Percentiles rank a stretch among this genome's conserved stretches.
These are phyloP conservation scores for Microthlaspi erraticum DNA, from an alignment of 345 rosid species.

Conservation along the genomic window DNA sequence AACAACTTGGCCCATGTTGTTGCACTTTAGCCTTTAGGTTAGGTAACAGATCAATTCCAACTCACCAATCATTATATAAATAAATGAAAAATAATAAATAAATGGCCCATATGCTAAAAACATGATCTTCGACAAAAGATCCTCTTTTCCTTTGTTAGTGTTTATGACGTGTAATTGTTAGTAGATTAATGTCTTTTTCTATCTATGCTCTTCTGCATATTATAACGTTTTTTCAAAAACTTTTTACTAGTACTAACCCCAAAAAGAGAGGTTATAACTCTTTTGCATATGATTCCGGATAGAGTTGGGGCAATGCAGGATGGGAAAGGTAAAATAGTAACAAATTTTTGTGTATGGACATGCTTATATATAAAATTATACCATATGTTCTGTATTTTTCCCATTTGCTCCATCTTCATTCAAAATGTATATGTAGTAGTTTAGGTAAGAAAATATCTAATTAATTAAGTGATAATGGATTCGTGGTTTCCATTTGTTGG, in stretches of 20 bases:
- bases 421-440: no score
- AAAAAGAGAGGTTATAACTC: no score
- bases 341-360: no score
- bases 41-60: slow-evolving; percentile 49
- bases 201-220: slow-evolving; percentile 27
- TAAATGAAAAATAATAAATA: slow-evolving; percentile 14
- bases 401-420: no score
- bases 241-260: not conserved
- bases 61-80: slow-evolving; percentile 43
- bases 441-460: no score
- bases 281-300: no score
- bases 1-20: slow-evolving; percentile 47
- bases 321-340: no score
- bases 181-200: slow-evolving; percentile 31
- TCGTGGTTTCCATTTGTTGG: no score
- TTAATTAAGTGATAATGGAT: no score
- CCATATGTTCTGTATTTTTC: no score
- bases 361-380: no score
- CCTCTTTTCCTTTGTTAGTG: slow-evolving; percentile 36
- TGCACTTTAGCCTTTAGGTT: slow-evolving; percentile 47
- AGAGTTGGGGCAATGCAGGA: no score
- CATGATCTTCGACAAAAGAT: slow-evolving; percentile 45
- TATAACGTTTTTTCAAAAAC: not conserved
- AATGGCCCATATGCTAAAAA: slow-evolving; percentile 35
- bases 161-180: slow-evolving; percentile 41